These are phyloP conservation scores for Krasilnikovozyma curviuscula DNA, from an alignment of 768 basidiomycete species.

Conservation along the genomic window DNA sequence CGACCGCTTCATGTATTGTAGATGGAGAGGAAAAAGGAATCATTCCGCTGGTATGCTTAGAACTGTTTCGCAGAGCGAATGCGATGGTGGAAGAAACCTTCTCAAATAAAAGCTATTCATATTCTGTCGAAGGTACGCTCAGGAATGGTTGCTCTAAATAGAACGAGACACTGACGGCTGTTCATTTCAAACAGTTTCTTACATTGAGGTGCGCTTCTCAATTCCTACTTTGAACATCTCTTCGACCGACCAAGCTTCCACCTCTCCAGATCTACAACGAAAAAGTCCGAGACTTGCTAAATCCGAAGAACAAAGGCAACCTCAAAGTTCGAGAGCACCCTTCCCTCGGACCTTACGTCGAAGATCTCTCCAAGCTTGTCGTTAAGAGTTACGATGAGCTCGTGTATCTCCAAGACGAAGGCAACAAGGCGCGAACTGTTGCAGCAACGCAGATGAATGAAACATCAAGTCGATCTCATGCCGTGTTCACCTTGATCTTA, in stretches of 20 bases:
- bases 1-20: conserved; percentile 21
- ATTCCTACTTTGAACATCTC: no score
- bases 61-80: conserved; percentile 76
- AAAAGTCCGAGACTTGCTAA: conserved; percentile 89
- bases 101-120: no score
- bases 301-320: conserved; percentile 91
- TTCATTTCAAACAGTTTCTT: no score
- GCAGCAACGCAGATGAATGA: conserved; percentile 99
- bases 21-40: conserved; percentile 93
- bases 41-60: conserved; percentile 84
- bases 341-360: conserved; percentile 72
- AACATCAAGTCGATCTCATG: conserved; percentile 94
- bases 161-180: no score
- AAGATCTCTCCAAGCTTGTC: conserved; percentile 81
- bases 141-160: no score
- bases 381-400: conserved; percentile 86
- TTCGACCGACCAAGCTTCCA: no score
- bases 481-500: conserved; percentile 68
- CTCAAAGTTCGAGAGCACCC: conserved; percentile 95
- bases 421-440: conserved; percentile 94
- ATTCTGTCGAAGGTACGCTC: no score
- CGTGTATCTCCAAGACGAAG: conserved; percentile 99
- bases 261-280: conserved; percentile 88
- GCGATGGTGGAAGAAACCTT: no score
- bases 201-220: no score